phyloP scores from a whole-genome alignment of 257 asterid genomes.

The Primulina huaijiensis region DNA sequence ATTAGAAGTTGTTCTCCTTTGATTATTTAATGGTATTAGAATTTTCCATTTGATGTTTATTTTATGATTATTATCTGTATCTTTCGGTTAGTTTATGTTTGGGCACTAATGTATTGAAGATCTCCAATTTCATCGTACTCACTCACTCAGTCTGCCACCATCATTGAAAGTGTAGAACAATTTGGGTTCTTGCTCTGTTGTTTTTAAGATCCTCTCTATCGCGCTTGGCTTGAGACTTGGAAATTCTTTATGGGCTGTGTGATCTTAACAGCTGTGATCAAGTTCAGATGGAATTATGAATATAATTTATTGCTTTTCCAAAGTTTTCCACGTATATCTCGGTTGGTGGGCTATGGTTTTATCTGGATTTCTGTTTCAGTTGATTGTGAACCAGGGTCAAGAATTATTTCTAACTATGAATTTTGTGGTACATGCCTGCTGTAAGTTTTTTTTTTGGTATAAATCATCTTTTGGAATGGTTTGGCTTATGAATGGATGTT shows the following conservation, averaged over 20 bases:
- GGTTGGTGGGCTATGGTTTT: background rate
- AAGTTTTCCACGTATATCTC: background rate
- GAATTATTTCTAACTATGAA: background rate
- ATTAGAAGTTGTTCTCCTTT: constrained; percentile 14
- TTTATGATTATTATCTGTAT: background rate
- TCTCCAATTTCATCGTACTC: too few species aligned
- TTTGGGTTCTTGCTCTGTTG: background rate
- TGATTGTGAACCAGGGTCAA: background rate
- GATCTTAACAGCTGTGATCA: background rate
- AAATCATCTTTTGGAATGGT: too few species aligned
- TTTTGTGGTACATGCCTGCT: background rate
- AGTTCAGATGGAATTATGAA: background rate
- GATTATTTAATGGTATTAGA: background rate
- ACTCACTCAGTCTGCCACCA: background rate
- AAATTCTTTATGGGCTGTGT: background rate
- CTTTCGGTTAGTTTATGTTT: background rate
- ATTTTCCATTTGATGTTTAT: constrained; percentile 1
- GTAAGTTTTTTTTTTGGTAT: background rate
- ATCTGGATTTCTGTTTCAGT: background rate
- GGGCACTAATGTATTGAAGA: background rate
- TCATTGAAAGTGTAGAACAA: background rate
- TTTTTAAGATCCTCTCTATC: background rate
- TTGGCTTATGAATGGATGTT: constrained; percentile 10
- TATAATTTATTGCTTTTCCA: constrained; percentile 1
- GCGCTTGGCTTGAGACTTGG: background rate